phyloP scores from a whole-genome alignment of 371 early-diverging fungal genomes.

The Nematocida minor region DNA sequence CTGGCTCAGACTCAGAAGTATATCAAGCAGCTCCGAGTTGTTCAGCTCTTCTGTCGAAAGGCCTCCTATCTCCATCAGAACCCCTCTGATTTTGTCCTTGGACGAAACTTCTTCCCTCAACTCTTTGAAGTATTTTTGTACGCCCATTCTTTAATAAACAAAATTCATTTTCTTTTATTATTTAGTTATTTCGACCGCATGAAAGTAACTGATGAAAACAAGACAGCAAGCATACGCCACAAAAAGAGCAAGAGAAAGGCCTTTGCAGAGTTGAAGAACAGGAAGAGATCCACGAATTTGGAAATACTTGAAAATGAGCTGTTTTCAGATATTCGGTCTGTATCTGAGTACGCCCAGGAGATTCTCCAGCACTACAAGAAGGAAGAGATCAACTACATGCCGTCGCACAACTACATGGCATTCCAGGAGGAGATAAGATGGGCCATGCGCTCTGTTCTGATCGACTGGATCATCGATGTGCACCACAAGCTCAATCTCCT shows the following conservation, averaged over 20 bases:
- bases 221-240: conserved; percentile 13
- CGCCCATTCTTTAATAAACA: conserved; percentile 25
- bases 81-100: conserved; percentile 20
- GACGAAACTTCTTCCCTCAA: neutral
- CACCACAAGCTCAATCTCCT: conserved; percentile 77
- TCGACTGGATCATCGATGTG: conserved; percentile 83
- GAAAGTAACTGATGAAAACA: conserved; percentile 52
- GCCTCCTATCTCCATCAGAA: conserved; percentile 29
- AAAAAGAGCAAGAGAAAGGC: conserved; percentile 28
- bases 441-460: conserved; percentile 79
- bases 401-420: conserved; percentile 69
- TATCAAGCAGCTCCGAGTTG: conserved; percentile 29
- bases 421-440: conserved; percentile 78
- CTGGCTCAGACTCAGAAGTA: conserved; percentile 48
- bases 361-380: conserved; percentile 43
- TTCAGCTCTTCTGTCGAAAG: conserved; percentile 4
- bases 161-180: conserved; percentile 57
- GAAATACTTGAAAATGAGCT: neutral
- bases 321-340: conserved; percentile 36
- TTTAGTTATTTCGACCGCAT: conserved; percentile 18
- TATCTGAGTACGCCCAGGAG: conserved; percentile 45
- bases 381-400: conserved; percentile 5
- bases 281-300: neutral
- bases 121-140: conserved; percentile 35
- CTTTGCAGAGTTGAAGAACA: conserved; percentile 1